phyloP scores from a whole-genome alignment of 2,329 filamentous ascomycete genomes.

The Clonostachys sp. region DNA sequence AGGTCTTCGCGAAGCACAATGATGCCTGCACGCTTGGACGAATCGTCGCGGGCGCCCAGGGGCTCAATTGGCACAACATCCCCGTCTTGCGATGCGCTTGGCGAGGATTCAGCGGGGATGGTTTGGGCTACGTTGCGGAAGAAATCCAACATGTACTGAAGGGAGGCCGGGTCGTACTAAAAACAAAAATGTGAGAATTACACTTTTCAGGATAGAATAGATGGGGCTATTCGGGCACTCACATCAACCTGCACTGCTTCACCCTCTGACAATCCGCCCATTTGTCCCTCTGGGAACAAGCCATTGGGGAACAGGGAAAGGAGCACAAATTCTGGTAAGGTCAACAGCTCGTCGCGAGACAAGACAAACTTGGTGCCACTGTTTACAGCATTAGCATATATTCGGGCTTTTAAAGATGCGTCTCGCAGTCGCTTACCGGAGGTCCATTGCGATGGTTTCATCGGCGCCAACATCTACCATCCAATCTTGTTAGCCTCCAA shows the following conservation, averaged over 20 bases:
- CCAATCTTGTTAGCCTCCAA: too few relatives aligned
- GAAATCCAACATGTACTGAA: constrained; percentile 99
- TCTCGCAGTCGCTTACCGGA: constrained; percentile 60
- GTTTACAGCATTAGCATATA: constrained; percentile 15
- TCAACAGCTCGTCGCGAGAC: constrained; percentile 90
- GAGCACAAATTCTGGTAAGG: constrained; percentile 93
- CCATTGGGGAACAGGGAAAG: constrained; percentile 98
- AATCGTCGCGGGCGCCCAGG: constrained; percentile 65
- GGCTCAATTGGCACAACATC: constrained; percentile 66
- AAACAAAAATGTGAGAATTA: constrained; percentile 2
- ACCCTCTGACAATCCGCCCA: constrained; percentile 87
- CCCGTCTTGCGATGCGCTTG: constrained; percentile 58
- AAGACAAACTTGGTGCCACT: constrained; percentile 93
- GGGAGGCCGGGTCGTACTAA: constrained; percentile 91
- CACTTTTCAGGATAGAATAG: not conserved
- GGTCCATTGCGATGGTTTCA: constrained; percentile 91
- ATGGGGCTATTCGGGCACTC: constrained; percentile 34
- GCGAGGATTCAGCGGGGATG: constrained; percentile 74
- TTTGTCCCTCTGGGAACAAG: constrained; percentile 93
- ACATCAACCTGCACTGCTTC: constrained; percentile 98
- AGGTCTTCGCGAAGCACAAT: constrained; percentile 95
- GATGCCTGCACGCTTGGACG: constrained; percentile 89
- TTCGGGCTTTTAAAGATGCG: not conserved
- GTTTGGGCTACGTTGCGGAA: constrained; percentile 94
- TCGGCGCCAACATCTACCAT: constrained; percentile 71